Base-by-base conservation (phyloP, 768 basidiomycete genomes). In the Pleurotus salmoneostramineus region DNA sequence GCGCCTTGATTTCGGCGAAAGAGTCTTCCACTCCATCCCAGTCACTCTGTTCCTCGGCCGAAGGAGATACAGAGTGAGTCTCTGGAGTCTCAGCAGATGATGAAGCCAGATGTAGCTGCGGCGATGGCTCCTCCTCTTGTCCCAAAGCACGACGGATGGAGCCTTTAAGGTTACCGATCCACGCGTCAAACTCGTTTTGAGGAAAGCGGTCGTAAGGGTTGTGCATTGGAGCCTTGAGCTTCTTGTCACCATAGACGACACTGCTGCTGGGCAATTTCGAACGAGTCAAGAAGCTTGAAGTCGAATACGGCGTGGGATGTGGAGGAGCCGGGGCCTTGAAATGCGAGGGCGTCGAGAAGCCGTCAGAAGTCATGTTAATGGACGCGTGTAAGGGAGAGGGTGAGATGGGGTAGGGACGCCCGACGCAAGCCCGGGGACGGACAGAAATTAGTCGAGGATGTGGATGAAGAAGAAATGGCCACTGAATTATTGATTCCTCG, bases 131-230 rank as follows among this genome's bases (percentile, higher is more conserved):
- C 37, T 69, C 70, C n/a, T 74, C 80, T 48, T 80, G 77, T 0
- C 83, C 82, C 6, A 90, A 73, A 21, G 87, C 88, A 50, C 71
- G 75, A 58, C 78, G 78, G 32, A 90, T 71, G 51, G 81, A 73
- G 59, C 75, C 68, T 0, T 84, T 88, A 45, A 90, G 79, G 64
- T 77, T 84, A 62, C 75, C 79, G 63, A 90, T 85, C 83, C 84
- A 90, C 65, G 77, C 74, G 75, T 89, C 87, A 63, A 89, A 90
- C 61, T 89, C 82, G 1, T 75, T 71, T 65, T 83, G 78, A 1
- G 85, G 77, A 67, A 90, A 87, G 67, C 85, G 85, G 68, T 89
- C 87, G 67, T 84, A 90, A 1, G 88, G 88, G 64, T 90, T 90
- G 54, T 81, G 69, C 55, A 88, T 78, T 15, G 88, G 87, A 5